Evolutionary conservation across 331 rosid species (phyloP), one percentile per base, ranked within the genome.

Genomic region (Rosa hybrid): DNA sequence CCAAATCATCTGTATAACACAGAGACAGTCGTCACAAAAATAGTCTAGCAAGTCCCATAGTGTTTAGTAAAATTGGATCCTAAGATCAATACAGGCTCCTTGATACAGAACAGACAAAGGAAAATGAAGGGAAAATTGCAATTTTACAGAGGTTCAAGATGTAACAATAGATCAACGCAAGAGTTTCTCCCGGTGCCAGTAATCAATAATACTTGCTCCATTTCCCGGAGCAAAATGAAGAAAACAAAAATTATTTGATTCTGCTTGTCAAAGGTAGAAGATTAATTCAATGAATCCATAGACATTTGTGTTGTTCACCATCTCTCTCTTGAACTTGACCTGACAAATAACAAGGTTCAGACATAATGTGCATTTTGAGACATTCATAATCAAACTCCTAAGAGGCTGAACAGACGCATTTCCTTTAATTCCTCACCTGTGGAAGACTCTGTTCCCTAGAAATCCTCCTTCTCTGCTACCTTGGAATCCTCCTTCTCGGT

Each of bases 71-170:
- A 75, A 85, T 75, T 83, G 44, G 84, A 86, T 87, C 97, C 90
- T 88, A 84, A 54, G 85, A 83, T 85, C 88, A 90, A 86, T 91
- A 90, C 94, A 92, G 92, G 90, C 92, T 91, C 89, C 85, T 86
- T 81, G 84, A 92, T 85, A 88, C 78, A 87, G 84, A 82, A 80
- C 82, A 76, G 86, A 82, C 83, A 81, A 78, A 84, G 74, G 69
- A 20, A 83, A 85, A 75, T 60, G 25, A 21, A 12, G 20, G 59
- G 75, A 79, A 84, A 78, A 54, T 48, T 67, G 71, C 86, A 81
- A 94, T 90, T 92, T 86, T 93, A 93, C 94, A 83, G 60, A 59
- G 92, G 85, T 87, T 83, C 77, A 62, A 78, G 82, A 86, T 82
- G 87, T 83, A 88, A 84, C 84, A 87, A 85, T 59, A 86, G 92